phyloP scores from a whole-genome alignment of 768 basidiomycete species.

The Mycena sanguinolenta region DNA sequence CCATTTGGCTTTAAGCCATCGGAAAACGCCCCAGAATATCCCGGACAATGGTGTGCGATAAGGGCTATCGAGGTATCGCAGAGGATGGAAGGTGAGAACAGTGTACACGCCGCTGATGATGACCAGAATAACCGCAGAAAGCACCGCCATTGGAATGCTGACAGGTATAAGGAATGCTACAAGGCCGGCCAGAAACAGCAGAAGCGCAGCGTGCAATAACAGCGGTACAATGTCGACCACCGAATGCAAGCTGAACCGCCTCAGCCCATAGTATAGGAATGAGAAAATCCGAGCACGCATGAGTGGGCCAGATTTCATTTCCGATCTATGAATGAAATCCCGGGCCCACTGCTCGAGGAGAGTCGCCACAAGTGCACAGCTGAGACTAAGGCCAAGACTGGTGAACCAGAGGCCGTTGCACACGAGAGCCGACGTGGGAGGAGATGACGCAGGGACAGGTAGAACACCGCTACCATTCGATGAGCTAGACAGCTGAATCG shows the following conservation, averaged over 20 bases:
- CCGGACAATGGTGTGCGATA: not conserved
- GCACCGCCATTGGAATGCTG: not conserved
- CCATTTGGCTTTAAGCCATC: not conserved
- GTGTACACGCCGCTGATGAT: not conserved
- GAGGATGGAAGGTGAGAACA: not conserved
- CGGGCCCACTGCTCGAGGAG: constrained; percentile 5
- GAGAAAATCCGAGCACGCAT: not conserved
- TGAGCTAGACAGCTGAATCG: not conserved
- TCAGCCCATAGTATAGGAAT: not conserved
- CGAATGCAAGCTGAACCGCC: not conserved
- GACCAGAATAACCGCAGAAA: not conserved
- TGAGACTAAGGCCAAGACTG: not conserved
- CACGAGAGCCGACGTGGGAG: not conserved
- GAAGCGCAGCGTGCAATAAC: not conserved
- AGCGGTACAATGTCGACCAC: not conserved
- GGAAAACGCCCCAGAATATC: not conserved
- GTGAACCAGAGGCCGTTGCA: constrained; percentile 3
- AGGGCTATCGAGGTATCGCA: constrained; percentile 1
- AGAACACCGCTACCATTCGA: not conserved
- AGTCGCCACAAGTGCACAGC: not conserved
- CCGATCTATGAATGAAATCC: not conserved
- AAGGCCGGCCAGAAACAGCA: not conserved
- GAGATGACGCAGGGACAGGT: not conserved
- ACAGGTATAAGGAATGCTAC: not conserved
- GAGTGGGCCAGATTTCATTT: not conserved